Evolutionary conservation across 805 yeast genomes (phyloP), one percentile per base, ranked within the genome.

Genomic region (Nakazawaea sp.): DNA sequence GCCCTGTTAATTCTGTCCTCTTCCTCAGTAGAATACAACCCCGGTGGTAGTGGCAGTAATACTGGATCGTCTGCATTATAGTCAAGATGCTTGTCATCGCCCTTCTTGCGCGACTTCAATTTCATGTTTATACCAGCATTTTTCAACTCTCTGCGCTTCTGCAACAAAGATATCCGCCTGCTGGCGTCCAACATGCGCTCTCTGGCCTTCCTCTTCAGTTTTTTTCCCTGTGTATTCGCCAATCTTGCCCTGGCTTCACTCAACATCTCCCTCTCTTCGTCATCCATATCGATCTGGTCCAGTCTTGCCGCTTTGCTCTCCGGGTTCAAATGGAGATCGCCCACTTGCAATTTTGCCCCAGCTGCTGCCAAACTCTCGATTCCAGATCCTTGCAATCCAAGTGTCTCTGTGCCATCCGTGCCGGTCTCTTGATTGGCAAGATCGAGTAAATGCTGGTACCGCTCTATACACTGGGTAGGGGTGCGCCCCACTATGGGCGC

Each of bases 181-280:
- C 86, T 82, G 51, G 88, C 95, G 34, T 79, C 84, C 31, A 87
- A 61, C 72, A 84, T 70, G 35, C 92, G 64, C 53, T 90, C 97
- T 40, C 97, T 66, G 2, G 81, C 85, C 52, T 89, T 87, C 41
- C 97, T 61, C 41, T 89, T 85, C 0, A 97, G 96, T 57, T 90
- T 90, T 47, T 89, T 88, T 42, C 97, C 98, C 55, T 83, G 87
- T 0, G 97, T 88, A 49, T 87, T 89, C 10, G 95, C 85, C 45
- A 90, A 62, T 47, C 98, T 72, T 2, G 96, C 95, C 33, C 81
- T 72, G 1, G 98, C 98, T 53, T 92, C 98, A n/a, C 86, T 76
- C 6, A 89, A 58, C 96, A 89, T 87, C 55, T 90, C 97, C 40
- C 72, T 62, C 50, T 90, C 96, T 42, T 86, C 96, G 30, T 87